Evolutionary conservation across 2,329 filamentous ascomycete species (phyloP), one percentile per base, ranked within the genome.

Genomic region (Fonsecaea pedrosoi): DNA sequence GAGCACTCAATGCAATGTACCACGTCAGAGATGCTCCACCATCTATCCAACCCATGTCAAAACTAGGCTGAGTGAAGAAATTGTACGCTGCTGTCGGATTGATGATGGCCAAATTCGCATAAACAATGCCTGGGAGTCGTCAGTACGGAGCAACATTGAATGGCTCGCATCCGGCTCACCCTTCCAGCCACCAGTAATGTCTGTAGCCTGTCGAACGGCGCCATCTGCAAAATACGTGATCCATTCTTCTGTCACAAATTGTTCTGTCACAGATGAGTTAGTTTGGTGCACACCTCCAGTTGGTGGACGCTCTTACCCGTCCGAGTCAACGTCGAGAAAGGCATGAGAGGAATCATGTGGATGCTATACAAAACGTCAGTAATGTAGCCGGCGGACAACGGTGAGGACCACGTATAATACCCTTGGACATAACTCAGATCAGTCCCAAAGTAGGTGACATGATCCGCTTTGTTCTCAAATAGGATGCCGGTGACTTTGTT

Each of bases 381-480:
- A 6, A 72, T 72, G 2, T 72, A 32, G 21, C 72, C 62, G 42
- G 32, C 13, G 34, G 72, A 35, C 3, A 32, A 8, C 71, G 25
- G 70, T 30, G 25, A 9, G 8, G 40, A 54, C 42, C 5, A 25
- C 13, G 13, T 9, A n/a, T 37, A 75, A 62, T 74, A 81, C 80
- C 85, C 87, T 75, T 89, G 83, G 68, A 96, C 86, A 73, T 87
- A 92, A 78, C 94, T 90, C 12, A 87, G 84, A 65, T 89, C 87
- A 59, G 81, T 77, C 54, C 92, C 92, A 74, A 97, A 97, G 80
- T 92, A 97, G 0, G 94, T 97, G 3, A 91, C 90, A 78, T 97
- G 92, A 77, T 98, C 92, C 62, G 93, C 86, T 80, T 98, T 98
- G 82, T 97, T 97, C 80, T 98, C 94, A 74, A 97, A 98, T 8